Conservation (phyloP, 2,329 filamentous ascomycete species). For the Aspergillus vadensis region DNA sequence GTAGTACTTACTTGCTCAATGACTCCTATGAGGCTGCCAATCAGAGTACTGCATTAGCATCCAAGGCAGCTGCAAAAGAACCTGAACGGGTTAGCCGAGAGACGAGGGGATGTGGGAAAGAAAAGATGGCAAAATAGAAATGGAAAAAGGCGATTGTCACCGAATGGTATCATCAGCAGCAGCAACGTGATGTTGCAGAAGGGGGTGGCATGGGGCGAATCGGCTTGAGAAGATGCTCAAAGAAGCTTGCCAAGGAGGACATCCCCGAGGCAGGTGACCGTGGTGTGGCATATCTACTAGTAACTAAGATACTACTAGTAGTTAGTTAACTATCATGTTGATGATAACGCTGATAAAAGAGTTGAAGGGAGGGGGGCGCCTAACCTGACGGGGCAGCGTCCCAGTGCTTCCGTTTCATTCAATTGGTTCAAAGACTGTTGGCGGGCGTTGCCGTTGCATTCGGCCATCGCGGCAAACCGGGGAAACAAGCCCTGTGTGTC, state of each 20-base stretch:
- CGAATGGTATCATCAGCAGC: conserved; percentile 13
- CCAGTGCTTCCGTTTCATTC: background rate
- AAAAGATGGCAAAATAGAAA: too few relatives aligned
- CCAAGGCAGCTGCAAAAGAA: background rate
- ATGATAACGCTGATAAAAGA: background rate
- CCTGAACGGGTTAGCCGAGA: background rate
- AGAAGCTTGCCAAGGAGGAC: background rate
- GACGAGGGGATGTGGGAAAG: too few relatives aligned
- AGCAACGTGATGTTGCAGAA: conserved; percentile 24
- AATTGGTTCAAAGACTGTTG: conserved; percentile 2
- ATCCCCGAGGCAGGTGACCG: background rate
- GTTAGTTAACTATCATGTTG: background rate
- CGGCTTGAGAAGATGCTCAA: background rate
- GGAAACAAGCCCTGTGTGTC: conserved; percentile 5
- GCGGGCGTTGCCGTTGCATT: conserved; percentile 31
- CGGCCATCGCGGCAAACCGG: conserved; percentile 27
- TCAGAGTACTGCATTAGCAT: background rate
- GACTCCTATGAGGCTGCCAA: background rate
- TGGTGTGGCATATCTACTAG: background rate
- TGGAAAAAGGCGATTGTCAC: conserved; percentile 5
- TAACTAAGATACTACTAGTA: too few relatives aligned
- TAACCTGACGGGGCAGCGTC: conserved; percentile 1
- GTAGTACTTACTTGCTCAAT: background rate
- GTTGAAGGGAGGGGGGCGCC: background rate
- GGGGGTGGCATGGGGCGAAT: conserved; percentile 20